Evolutionary conservation across 805 yeast genomes (phyloP), one percentile per base, ranked within the genome.

Genomic region (Saturnispora zaruensis): DNA sequence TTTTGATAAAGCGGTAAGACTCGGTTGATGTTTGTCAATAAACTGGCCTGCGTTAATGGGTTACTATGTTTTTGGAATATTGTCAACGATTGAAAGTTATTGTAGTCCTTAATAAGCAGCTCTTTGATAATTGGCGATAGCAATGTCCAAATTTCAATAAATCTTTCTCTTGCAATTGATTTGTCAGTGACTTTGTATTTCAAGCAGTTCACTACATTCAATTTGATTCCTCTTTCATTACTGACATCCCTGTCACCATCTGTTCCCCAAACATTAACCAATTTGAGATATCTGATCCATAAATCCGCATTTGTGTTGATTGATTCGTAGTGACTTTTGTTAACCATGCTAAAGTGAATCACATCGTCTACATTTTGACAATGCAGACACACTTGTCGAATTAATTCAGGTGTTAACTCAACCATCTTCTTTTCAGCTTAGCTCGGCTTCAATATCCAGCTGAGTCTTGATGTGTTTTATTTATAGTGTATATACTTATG

Each of bases 91-190:
- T 62, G 67, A 43, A 66, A 65, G 51, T 66, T 65, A 7, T 63
- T 51, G 47, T 66, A 65, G 50, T 66, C 64, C 30, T 59, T 60
- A n/a, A 67, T 52, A 18, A 67, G 53, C 46, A 68, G 41, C 46
- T 65, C 66, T 26, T 55, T 54, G 7, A 66, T 50, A 3, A 66
- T 55, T 1, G 71, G 71, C 4, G 56, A 53, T 48, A 67, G 41
- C n/a, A 54, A 54, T 7, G 57, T 50, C 48, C 64, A 65, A 1
- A 67, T 57, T 21, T 50, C 46, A 5, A 58, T 59, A 47, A 68
- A 66, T 16, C 55, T 43, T 4, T 14, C 30, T 41, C 62, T 55
- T 4, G 69, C 63, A 6, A 60, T 32, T 40, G 55, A 51, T 7
- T 60, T 55, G 44, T 65, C 65, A 20, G 53, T 45, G 7, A 59